A percentile compares a stretch with the other conserved stretches of the same genome.
These are phyloP conservation scores for Diaporthe citrichinensis DNA, from an alignment of 2,329 filamentous ascomycete genomes.

Conservation along the genomic window DNA sequence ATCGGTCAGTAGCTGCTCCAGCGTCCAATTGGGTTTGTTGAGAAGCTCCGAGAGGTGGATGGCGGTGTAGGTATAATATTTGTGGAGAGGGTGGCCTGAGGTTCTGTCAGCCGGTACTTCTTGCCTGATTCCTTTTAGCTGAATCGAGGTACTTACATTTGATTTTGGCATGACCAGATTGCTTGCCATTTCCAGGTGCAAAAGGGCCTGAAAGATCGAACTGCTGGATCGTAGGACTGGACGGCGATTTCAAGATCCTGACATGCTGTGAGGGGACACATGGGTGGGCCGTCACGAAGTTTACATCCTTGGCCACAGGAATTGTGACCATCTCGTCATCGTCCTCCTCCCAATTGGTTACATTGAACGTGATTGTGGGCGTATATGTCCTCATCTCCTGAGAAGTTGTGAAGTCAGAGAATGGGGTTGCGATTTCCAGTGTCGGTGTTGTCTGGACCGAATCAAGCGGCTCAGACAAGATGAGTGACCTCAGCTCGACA, in stretches of 20 bases:
- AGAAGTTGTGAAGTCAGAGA: conserved; percentile 52
- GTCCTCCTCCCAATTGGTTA: conserved; percentile 57
- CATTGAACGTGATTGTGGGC: conserved; percentile 58
- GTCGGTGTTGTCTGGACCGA: conserved; percentile 62
- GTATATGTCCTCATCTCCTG: conserved; percentile 55
- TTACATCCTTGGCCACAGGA: conserved; percentile 69
- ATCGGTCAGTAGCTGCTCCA: conserved; percentile 62
- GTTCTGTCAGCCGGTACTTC: neutral
- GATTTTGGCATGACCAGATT: conserved; percentile 62
- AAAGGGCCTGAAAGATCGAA: conserved; percentile 64
- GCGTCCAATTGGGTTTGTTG: conserved; percentile 58
- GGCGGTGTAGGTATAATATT: conserved; percentile 72
- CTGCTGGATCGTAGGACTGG: conserved; percentile 71
- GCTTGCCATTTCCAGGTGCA: conserved; percentile 56
- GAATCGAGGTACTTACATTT: conserved; percentile 55
- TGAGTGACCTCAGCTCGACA: conserved; percentile 65
- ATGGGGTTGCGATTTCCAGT: conserved; percentile 53
- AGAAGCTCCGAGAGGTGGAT: conserved; percentile 72
- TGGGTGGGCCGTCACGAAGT: conserved; percentile 77
- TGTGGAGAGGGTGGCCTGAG: conserved; percentile 74
- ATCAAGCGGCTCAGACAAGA: conserved; percentile 61
- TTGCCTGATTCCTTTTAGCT: neutral
- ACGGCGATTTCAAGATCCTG: conserved; percentile 70
- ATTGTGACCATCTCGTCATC: conserved; percentile 58
- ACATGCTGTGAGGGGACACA: conserved; percentile 72